Conservation (phyloP, 2,329 filamentous ascomycete species). For the Fusarium verticillioides region DNA sequence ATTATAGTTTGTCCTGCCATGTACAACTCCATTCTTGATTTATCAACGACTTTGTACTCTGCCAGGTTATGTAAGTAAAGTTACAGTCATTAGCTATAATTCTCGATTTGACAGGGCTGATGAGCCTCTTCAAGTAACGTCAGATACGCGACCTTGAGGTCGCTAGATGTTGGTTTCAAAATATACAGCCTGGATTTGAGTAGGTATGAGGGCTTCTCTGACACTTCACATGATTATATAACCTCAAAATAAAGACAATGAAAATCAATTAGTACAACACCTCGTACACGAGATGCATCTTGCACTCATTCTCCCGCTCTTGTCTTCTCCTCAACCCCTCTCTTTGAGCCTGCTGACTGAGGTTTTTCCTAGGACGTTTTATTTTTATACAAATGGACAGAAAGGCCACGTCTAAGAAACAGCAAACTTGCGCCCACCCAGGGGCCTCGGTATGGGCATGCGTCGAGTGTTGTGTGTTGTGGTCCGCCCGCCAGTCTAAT, state of each 20-base stretch:
- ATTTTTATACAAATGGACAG: constrained; percentile 53
- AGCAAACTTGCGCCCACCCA: constrained; percentile 44
- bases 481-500: constrained; percentile 40
- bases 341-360: constrained; percentile 38
- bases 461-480: constrained; percentile 19
- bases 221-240: background rate
- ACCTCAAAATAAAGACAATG: constrained; percentile 15
- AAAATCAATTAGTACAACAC: constrained; percentile 42
- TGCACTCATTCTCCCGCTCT: constrained; percentile 25
- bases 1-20: background rate
- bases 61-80: too few relatives aligned
- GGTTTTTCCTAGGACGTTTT: constrained; percentile 48
- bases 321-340: constrained; percentile 15
- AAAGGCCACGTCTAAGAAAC: constrained; percentile 51
- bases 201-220: too few relatives aligned
- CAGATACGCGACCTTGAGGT: too few relatives aligned
- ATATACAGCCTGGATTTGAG: too few relatives aligned
- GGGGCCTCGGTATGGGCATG: constrained; percentile 32
- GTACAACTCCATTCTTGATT: background rate
- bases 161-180: too few relatives aligned
- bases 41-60: background rate
- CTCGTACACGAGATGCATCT: constrained; percentile 31
- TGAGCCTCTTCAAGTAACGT: background rate
- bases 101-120: background rate
- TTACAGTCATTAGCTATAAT: background rate